phyloP scores from a whole-genome alignment of 805 yeast genomes.

The Starmerella floris region DNA sequence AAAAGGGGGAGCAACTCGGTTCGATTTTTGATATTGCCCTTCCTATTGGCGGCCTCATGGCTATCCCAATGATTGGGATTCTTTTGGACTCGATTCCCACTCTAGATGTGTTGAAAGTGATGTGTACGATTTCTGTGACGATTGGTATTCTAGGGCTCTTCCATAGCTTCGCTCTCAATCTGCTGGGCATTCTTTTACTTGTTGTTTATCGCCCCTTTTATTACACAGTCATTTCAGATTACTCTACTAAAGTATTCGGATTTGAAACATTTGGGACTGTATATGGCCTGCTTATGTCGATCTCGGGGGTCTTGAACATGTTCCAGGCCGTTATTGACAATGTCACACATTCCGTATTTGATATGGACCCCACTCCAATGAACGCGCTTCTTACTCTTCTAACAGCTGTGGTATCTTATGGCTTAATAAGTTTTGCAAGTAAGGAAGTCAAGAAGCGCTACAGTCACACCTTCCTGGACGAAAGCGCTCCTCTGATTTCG shows the following conservation, averaged over 20 bases:
- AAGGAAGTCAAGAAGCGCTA: not conserved
- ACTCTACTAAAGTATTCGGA: constrained; percentile 85
- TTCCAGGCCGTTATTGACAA: constrained; percentile 57
- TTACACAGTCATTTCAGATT: constrained; percentile 85
- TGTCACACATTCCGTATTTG: constrained; percentile 51
- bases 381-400: constrained; percentile 42
- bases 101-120: constrained; percentile 35
- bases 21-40: constrained; percentile 71
- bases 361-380: constrained; percentile 69
- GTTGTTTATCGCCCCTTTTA: constrained; percentile 84
- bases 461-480: not conserved
- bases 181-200: constrained; percentile 53
- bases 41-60: constrained; percentile 75
- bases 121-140: constrained; percentile 41
- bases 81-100: constrained; percentile 64
- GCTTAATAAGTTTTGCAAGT: not conserved
- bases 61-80: constrained; percentile 78
- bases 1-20: constrained; percentile 45
- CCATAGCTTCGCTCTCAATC: constrained; percentile 38
- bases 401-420: constrained; percentile 23
- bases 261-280: constrained; percentile 83
- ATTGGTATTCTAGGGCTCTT: constrained; percentile 65
- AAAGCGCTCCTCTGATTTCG: not conserved
- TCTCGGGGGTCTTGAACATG: constrained; percentile 70
- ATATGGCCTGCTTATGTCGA: constrained; percentile 72